phyloP scores from a whole-genome alignment of 352 stramenopile species.

The Bremia lactucae region DNA sequence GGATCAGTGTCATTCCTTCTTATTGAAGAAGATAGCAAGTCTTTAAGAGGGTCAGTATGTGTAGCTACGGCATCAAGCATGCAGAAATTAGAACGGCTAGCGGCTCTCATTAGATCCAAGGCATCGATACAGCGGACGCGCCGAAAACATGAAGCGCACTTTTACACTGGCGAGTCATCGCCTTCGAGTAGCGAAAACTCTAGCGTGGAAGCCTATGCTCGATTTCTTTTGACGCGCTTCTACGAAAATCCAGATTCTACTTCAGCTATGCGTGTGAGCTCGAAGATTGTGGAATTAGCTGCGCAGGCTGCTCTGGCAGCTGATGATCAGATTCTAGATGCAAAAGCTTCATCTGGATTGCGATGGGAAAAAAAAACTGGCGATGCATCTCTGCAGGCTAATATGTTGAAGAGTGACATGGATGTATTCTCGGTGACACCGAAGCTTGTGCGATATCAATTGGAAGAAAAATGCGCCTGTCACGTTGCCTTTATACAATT shows the following conservation, averaged over 20 bases:
- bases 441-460: constrained; percentile 77
- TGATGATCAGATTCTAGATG: constrained; percentile 68
- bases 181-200: constrained; percentile 26
- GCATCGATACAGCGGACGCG: constrained; percentile 24
- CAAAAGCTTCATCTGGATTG: constrained; percentile 67
- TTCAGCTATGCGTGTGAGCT: constrained; percentile 31
- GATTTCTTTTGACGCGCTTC: constrained; percentile 46
- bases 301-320: constrained; percentile 51
- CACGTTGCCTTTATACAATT: constrained; percentile 57
- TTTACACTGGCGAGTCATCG: constrained; percentile 29
- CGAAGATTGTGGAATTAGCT: constrained; percentile 31
- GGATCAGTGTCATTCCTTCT: constrained; percentile 68
- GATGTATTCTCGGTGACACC: constrained; percentile 44
- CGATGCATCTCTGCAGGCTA: constrained; percentile 5
- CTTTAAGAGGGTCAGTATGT: constrained; percentile 33
- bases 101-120: constrained; percentile 12
- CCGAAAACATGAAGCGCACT: constrained; percentile 30
- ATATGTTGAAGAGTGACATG: constrained; percentile 5
- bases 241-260: constrained; percentile 35
- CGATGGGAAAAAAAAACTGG: constrained; percentile 48
- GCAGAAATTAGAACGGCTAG: constrained; percentile 35
- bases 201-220: constrained; percentile 47
- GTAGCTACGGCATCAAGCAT: constrained; percentile 59
- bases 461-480: constrained; percentile 66
- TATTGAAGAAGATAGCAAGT: constrained; percentile 31